Evolutionary conservation across 2,329 filamentous ascomycete species (phyloP).

Genomic region (Ceratocystis albifundus): DNA sequence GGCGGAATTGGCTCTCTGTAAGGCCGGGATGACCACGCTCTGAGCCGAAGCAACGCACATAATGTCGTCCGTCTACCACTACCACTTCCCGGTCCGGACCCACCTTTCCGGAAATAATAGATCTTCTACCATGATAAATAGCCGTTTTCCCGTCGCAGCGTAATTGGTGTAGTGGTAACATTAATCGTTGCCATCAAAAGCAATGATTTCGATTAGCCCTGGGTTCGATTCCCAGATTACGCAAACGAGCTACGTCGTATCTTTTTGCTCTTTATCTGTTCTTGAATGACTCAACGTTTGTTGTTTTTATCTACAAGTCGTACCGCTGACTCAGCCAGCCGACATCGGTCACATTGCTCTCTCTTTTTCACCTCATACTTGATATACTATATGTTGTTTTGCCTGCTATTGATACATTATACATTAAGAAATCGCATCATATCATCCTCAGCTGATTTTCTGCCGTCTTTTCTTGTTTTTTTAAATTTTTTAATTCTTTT

Average conservation of each 20-base stretch:
- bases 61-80: no score
- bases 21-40: no score
- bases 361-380: background rate
- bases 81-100: no score
- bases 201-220: conserved; percentile 17
- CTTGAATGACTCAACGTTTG: background rate
- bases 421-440: no score
- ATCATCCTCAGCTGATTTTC: background rate
- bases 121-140: background rate
- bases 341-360: background rate
- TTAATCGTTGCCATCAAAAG: conserved; percentile 13
- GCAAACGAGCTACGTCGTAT: background rate
- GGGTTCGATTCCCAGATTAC: conserved; percentile 17
- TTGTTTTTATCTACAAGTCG: background rate
- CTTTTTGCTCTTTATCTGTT: background rate
- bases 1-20: no score
- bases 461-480: background rate
- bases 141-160: background rate
- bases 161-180: conserved; percentile 18
- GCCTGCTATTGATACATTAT: no score
- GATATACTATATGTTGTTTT: background rate
- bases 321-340: background rate
- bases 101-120: no score
- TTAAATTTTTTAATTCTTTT: no score
- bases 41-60: no score